Evolutionary conservation across 352 stramenopile species (phyloP).

Genomic region (Globisporangium cederbergense): DNA sequence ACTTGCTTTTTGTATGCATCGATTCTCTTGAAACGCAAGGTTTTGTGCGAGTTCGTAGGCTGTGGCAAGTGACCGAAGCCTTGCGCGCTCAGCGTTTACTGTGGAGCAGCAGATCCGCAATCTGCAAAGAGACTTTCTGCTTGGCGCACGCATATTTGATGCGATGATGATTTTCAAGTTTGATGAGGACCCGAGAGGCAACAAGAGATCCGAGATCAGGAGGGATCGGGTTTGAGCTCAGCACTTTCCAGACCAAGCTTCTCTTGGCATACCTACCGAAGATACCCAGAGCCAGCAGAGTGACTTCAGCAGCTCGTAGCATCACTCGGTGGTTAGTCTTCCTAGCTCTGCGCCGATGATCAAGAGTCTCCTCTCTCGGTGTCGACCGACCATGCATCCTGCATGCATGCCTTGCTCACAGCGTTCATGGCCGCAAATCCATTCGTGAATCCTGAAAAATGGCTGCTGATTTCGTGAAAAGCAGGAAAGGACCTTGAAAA

Average conservation of each 20-base stretch:
- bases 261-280: neutral
- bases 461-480: neutral
- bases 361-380: no score
- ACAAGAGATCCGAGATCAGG: neutral
- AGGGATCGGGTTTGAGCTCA: no score
- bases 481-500: neutral
- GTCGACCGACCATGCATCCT: no score
- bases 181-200: neutral
- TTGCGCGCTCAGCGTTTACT: conserved; percentile 4
- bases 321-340: no score
- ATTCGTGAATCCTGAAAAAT: neutral
- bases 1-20: conserved; percentile 3
- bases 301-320: no score
- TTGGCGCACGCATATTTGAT: neutral
- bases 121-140: neutral
- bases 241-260: neutral
- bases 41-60: neutral
- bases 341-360: no score
- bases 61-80: neutral
- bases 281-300: no score
- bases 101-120: neutral
- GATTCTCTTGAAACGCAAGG: conserved; percentile 1
- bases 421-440: neutral
- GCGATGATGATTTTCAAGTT: neutral
- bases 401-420: neutral